phyloP scores from a whole-genome alignment of 148 eudicot species.

The Amaranthus hypochondriacus region DNA sequence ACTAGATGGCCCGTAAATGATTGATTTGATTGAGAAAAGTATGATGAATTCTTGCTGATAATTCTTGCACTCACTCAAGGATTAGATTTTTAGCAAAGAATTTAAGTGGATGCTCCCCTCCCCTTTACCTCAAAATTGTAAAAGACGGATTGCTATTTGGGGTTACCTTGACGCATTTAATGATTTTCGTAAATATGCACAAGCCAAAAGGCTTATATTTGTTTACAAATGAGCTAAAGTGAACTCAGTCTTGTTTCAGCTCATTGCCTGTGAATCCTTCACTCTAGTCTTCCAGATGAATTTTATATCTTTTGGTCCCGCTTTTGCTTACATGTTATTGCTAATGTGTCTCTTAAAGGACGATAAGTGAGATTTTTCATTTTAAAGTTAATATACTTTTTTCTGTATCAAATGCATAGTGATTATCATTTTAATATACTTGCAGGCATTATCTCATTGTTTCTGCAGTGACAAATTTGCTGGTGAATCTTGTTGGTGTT shows the following conservation, averaged over 20 bases:
- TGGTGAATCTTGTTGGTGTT: slow-evolving; percentile 96
- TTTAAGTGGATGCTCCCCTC: neutral
- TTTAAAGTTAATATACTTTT: neutral
- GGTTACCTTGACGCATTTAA: too few species aligned
- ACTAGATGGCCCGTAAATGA: neutral
- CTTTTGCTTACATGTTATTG: neutral
- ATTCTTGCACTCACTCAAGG: neutral
- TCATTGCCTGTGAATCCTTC: neutral
- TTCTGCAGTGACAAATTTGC: slow-evolving; percentile 88
- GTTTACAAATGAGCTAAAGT: too few species aligned
- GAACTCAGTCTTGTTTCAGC: too few species aligned
- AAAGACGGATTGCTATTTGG: too few species aligned
- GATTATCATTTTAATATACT: neutral
- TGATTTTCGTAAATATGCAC: too few species aligned
- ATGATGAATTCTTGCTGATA: neutral
- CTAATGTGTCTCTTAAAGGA: neutral
- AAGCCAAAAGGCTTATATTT: too few species aligned
- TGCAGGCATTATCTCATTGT: slow-evolving; percentile 90
- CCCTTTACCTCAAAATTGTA: neutral
- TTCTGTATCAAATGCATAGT: neutral
- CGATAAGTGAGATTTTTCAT: neutral
- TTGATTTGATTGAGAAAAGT: neutral
- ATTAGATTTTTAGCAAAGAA: neutral
- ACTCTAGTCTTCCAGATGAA: neutral
- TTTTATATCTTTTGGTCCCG: neutral